A percentile compares a stretch with the other conserved stretches of the same genome.
Conservation (phyloP, 2,329 filamentous ascomycete species). For the Onygena corvina region DNA sequence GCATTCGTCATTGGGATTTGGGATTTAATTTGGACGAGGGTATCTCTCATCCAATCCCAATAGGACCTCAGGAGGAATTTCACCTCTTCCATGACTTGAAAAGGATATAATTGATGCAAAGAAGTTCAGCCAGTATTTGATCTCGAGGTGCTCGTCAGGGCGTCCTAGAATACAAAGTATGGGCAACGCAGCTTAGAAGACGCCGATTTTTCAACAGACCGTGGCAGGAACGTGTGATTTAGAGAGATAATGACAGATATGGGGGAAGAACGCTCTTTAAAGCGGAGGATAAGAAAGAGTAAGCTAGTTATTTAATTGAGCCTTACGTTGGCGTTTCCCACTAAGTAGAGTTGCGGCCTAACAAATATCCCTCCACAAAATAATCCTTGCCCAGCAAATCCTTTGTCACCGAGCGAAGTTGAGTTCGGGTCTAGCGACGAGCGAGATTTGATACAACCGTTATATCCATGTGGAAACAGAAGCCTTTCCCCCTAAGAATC, state of each 20-base stretch:
- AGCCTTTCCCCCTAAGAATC: too few species aligned
- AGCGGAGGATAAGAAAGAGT: background rate
- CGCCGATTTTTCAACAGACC: too few species aligned
- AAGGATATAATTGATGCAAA: too few species aligned
- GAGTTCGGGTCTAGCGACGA: background rate
- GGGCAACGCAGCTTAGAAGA: too few species aligned
- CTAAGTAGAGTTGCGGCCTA: too few species aligned
- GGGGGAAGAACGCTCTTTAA: background rate
- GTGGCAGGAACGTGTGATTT: too few species aligned
- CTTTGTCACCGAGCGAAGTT: background rate
- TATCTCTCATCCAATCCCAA: background rate
- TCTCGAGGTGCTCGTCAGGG: too few species aligned
- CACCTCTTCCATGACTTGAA: background rate
- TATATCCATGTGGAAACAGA: background rate
- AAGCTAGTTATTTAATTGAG: background rate
- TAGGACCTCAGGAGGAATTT: slow-evolving; percentile 7
- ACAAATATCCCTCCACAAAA: background rate
- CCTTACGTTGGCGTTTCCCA: too few species aligned
- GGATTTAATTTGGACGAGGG: background rate
- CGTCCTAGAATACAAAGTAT: too few species aligned
- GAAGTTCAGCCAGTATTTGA: too few species aligned
- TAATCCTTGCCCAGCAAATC: background rate
- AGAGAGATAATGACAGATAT: background rate
- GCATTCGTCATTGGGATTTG: slow-evolving; percentile 8
- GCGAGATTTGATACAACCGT: background rate